A percentile compares a stretch with the other conserved stretches of the same genome.
phyloP scores from a whole-genome alignment of 2,329 filamentous ascomycete genomes.

The Chlorencoelia australis region DNA sequence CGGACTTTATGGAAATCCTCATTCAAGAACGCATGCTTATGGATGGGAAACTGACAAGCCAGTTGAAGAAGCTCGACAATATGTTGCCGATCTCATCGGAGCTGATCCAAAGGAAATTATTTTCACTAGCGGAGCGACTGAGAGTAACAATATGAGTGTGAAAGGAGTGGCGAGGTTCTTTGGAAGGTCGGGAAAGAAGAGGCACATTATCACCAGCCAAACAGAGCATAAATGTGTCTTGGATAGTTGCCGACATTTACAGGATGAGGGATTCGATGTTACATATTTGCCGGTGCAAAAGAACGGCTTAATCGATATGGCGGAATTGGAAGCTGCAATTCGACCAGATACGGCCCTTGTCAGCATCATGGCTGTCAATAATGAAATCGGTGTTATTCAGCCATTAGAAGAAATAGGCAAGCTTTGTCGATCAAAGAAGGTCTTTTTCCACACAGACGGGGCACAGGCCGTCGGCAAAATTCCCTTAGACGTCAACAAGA shows the following conservation, averaged over 20 bases:
- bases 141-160: constrained; percentile 99
- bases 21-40: constrained; percentile 94
- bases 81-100: constrained; percentile 80
- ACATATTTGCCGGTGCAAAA: constrained; percentile 90
- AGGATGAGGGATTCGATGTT: constrained; percentile 92
- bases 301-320: constrained; percentile 77
- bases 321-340: constrained; percentile 79
- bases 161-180: constrained; percentile 97
- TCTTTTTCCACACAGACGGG: constrained; percentile 96
- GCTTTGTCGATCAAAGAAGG: constrained; percentile 80
- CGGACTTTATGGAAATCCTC: constrained; percentile 90
- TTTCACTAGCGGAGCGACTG: constrained; percentile 94
- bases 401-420: constrained; percentile 88
- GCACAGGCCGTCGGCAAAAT: constrained; percentile 99
- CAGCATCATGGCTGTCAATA: constrained; percentile 98
- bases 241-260: constrained; percentile 91
- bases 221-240: constrained; percentile 99
- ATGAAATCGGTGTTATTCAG: constrained; percentile 99
- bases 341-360: constrained; percentile 84
- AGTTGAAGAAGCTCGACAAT: constrained; percentile 73
- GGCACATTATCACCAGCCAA: constrained; percentile 93
- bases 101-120: constrained; percentile 97
- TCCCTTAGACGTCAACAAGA: constrained; percentile 88
- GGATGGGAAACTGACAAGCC: constrained; percentile 97
- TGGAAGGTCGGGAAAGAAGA: constrained; percentile 88